Percentiles rank a stretch among this genome's conserved stretches.
Evolutionary conservation across 495 filamentous ascomycete species (phyloP).

Genomic region (Podospora tetraspora): DNA sequence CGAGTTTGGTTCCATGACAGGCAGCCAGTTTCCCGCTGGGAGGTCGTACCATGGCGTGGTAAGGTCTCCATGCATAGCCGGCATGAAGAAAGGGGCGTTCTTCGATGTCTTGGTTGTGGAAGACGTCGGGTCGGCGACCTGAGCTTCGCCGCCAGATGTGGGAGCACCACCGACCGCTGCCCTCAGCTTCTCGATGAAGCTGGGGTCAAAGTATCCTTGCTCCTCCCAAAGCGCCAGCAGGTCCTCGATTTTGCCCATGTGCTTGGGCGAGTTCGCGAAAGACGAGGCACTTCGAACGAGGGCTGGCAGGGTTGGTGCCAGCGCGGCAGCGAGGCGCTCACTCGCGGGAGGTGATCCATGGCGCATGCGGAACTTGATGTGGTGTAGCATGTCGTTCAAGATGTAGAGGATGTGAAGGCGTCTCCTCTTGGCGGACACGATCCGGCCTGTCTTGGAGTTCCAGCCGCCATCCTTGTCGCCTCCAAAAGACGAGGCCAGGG

Average conservation of each 20-base stretch:
- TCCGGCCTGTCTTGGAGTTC: conserved; percentile 25
- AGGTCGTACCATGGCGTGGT: conserved; percentile 76
- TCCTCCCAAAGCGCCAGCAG: conserved; percentile 72
- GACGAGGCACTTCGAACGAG: conserved; percentile 59
- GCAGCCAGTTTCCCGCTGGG: conserved; percentile 76
- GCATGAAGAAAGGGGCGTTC: conserved; percentile 64
- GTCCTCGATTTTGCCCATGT: conserved; percentile 57
- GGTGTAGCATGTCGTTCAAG: conserved; percentile 76
- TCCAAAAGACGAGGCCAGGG: conserved; percentile 57
- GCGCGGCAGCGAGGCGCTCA: conserved; percentile 46
- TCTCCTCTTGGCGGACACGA: conserved; percentile 59
- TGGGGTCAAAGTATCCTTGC: conserved; percentile 58
- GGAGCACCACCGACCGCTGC: conserved; percentile 49
- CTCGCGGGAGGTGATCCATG: conserved; percentile 32
- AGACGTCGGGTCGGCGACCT: conserved; percentile 1
- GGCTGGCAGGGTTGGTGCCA: conserved; percentile 57
- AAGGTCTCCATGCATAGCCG: conserved; percentile 69
- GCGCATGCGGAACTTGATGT: conserved; percentile 58
- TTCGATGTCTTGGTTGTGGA: conserved; percentile 34
- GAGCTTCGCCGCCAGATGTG: conserved; percentile 3
- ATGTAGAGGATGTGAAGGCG: conserved; percentile 77
- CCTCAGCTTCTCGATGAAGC: conserved; percentile 56
- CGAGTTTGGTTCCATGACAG: conserved; percentile 71
- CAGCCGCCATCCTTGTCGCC: conserved; percentile 16
- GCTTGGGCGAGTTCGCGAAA: conserved; percentile 59